Base-by-base conservation (phyloP, 805 yeast species). In the Blastobotrys attinorum region DNA sequence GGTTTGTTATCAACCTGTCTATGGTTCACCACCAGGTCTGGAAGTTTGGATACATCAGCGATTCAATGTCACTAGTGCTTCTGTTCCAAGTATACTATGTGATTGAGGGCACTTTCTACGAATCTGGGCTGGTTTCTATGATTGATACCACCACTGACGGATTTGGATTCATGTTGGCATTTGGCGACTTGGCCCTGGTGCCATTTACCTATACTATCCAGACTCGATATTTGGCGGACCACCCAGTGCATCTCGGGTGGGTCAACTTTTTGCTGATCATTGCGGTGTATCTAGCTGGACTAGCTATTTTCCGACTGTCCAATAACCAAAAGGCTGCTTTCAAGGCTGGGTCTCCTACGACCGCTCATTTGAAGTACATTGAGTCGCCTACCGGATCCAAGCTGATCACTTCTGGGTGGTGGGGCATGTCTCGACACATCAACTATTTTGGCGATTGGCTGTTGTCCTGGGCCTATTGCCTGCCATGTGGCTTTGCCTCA, bases 81-180 rank as follows among this genome's bases (percentile, higher is more conserved):
- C 25, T 72, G 1, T 65, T 90, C 49, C 96, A 92, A 63, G 75
- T 81, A 1, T 80, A 81, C 56, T 92, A 92, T 59, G 81, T 89
- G 15, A 69, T 89, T 57, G 98, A 92, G 60, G 96, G 97, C 39
- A 94, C 90, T 0, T 67, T 86, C 52, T 87, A 88, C 61, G 97
- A 92, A 62, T 85, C 79, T 57, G 97, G 97, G 4, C 75, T 81
- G 10, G 68, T 92, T 47, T 79, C 92, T 4, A 92, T 92, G 97
- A 90, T 92, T 75, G 98, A 92, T 62, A 79, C 89, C 40, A 83
- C 94, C 4, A 85, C 96, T 8, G 98, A 92, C 65, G 98, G 98
- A 0, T 87, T 92, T 61, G 98, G 98, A 1, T 89, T 81, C 65
- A 92, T 92, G 98, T 70, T 92, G 42, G 79, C 88, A 2, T 89